Evolutionary conservation across 2,329 filamentous ascomycete species (phyloP).

Genomic region (Cryphonectria nitschkei): DNA sequence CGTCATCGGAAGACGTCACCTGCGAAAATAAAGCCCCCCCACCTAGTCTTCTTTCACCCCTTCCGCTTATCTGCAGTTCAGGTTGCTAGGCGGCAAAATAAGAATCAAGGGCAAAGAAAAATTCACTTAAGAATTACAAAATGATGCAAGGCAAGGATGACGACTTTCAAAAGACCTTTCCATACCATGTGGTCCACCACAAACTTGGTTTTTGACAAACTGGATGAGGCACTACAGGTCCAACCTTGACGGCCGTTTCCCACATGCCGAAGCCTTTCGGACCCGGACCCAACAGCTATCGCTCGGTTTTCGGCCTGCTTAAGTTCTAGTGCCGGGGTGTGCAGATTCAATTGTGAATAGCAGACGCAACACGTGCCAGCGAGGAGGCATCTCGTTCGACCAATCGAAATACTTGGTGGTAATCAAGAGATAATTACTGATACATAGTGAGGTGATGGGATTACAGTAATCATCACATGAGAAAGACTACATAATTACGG

Average conservation of each 20-base stretch:
- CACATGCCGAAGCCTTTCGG: background rate
- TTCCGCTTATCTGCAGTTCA: background rate
- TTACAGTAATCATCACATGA: background rate
- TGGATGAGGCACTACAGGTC: background rate
- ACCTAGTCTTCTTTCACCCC: background rate
- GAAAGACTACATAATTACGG: background rate
- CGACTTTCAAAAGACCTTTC: background rate
- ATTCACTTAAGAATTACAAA: background rate
- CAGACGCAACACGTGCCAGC: background rate
- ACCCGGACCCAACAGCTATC: background rate
- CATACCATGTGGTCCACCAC: background rate
- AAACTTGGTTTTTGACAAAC: background rate
- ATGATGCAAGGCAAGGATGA: background rate
- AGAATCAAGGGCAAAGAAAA: background rate
- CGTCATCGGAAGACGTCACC: constrained; percentile 15
- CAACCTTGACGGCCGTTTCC: background rate
- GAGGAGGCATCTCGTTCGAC: background rate
- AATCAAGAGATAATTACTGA: background rate
- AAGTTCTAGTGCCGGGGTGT: background rate
- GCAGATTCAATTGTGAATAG: background rate
- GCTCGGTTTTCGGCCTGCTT: background rate
- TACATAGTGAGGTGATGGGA: background rate
- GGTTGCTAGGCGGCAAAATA: background rate
- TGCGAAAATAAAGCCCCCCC: background rate
- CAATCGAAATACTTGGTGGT: background rate